These are phyloP conservation scores for Beta lomatogona DNA, from an alignment of 179 eudicot genomes.

Conservation along the genomic window DNA sequence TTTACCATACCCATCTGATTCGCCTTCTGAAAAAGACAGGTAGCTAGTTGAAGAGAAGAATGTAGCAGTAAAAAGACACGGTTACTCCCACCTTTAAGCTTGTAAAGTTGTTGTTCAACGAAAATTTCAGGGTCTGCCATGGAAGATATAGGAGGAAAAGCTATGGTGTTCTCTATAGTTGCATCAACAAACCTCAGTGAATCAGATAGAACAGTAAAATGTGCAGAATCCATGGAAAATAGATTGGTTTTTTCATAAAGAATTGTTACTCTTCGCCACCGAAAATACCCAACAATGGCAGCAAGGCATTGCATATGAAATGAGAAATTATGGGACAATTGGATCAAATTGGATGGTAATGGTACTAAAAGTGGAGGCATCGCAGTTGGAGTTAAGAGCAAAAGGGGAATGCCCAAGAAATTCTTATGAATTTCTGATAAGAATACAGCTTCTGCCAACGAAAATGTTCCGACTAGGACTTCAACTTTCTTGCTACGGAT, in stretches of 20 bases:
- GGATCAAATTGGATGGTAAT: slow-evolving; percentile 25
- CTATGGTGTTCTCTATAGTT: slow-evolving; percentile 24
- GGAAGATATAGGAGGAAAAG: slow-evolving; percentile 32
- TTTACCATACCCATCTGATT: slow-evolving; percentile 49
- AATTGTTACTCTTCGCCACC: slow-evolving; percentile 46
- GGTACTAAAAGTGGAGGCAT: slow-evolving; percentile 15
- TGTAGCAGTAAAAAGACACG: slow-evolving; percentile 35
- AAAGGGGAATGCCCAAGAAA: slow-evolving; percentile 12
- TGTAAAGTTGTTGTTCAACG: slow-evolving; percentile 30
- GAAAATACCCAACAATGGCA: slow-evolving; percentile 42
- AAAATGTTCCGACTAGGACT: slow-evolving; percentile 37
- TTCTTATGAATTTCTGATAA: slow-evolving; percentile 28
- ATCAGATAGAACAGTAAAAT: slow-evolving; percentile 37
- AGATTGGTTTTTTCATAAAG: slow-evolving; percentile 33
- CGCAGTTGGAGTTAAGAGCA: slow-evolving; percentile 34
- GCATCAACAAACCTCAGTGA: slow-evolving; percentile 33
- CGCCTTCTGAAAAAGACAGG: slow-evolving; percentile 41
- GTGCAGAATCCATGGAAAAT: slow-evolving; percentile 17
- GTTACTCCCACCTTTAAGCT: slow-evolving; percentile 29
- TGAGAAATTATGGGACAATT: slow-evolving; percentile 25
- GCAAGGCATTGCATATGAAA: slow-evolving; percentile 47
- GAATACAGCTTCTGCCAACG: slow-evolving; percentile 35
- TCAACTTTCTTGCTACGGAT: slow-evolving; percentile 24
- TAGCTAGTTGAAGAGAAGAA: slow-evolving; percentile 31
- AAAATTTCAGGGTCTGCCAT: slow-evolving; percentile 14